Conservation (phyloP, 73 alveolate species). For the Paramecium primaurelia region DNA sequence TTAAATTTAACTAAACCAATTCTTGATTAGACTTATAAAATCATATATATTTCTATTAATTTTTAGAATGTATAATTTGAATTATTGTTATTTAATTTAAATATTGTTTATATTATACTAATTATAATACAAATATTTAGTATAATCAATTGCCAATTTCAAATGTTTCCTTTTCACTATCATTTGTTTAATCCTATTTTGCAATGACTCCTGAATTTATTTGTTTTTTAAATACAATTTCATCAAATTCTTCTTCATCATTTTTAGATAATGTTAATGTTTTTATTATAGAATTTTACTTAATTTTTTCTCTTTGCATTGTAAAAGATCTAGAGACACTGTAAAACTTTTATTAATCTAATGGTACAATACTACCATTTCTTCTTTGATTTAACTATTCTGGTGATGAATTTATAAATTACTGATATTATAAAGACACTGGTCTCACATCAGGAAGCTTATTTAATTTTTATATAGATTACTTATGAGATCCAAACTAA, state of each 20-base stretch:
- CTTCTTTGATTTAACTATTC: neutral
- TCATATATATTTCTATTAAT: too few relatives aligned
- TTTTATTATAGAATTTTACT: neutral
- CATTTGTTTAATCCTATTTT: neutral
- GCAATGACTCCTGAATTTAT: neutral
- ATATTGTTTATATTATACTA: neutral
- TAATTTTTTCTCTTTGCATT: neutral
- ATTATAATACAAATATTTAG: neutral
- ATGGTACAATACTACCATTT: neutral
- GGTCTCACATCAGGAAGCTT: constrained; percentile 44
- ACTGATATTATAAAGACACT: neutral
- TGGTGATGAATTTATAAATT: neutral
- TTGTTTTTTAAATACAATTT: neutral
- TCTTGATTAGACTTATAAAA: too few relatives aligned
- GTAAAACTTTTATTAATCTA: neutral
- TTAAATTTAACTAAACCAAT: too few relatives aligned
- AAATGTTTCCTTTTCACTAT: constrained; percentile 14
- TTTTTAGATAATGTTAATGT: neutral
- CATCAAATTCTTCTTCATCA: neutral
- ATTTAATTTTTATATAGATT: neutral
- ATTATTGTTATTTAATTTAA: too few relatives aligned
- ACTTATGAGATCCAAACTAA: constrained; percentile 52
- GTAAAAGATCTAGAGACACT: neutral
- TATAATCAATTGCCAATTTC: constrained; percentile 9
- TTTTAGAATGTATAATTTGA: too few relatives aligned